Evolutionary conservation across 306 rosid species (phyloP), one percentile per base, ranked within the genome.

Genomic region (Prunus dulcis): DNA sequence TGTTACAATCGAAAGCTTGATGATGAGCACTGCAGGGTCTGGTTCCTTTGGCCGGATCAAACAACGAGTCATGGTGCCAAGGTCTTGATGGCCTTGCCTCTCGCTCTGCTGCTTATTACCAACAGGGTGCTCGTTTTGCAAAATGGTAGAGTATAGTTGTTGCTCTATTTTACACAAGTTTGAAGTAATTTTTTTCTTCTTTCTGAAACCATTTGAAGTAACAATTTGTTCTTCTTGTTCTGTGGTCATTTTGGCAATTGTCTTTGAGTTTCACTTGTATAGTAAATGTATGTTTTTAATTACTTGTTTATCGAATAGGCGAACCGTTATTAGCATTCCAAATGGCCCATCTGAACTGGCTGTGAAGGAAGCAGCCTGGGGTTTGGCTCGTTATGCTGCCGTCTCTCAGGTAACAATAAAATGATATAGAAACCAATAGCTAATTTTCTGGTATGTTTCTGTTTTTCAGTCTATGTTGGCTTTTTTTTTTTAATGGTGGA

Each of bases 321-420:
- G 93, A 79, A 82, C 93, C 2, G 91, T 91, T 77, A 89, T 93
- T 86, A 93, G 98, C 88, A 93, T 93, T 74, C 98, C 98, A 87
- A 92, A 92, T 8, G 98, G 97, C 71, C 97, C 98, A 84, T 89
- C 98, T 72, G 93, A 92, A 78, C 85, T 95, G 25, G 98, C 98
- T 4, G 97, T 95, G 58, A 90, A 87, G 81, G 95, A 90, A 87
- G 92, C 95, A 25, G 95, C 95, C 20, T 90, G 95, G 92, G 97
- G 98, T 76, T 87, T 95, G 0, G 98, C 98, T 76, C 98, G 98
- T 85, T 95, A 95, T 65, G 98, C 98, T 47, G 90, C 97, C 76
- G 89, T 92, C 80, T 67, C 93, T 32, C 98, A 92, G 89, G 98
- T 92, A 67, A 84, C 17, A 58, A 28, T 38, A 38, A 38, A 38